These are phyloP conservation scores for Neofusicoccum parvum DNA, from an alignment of 2,329 filamentous ascomycete genomes.

Conservation along the genomic window DNA sequence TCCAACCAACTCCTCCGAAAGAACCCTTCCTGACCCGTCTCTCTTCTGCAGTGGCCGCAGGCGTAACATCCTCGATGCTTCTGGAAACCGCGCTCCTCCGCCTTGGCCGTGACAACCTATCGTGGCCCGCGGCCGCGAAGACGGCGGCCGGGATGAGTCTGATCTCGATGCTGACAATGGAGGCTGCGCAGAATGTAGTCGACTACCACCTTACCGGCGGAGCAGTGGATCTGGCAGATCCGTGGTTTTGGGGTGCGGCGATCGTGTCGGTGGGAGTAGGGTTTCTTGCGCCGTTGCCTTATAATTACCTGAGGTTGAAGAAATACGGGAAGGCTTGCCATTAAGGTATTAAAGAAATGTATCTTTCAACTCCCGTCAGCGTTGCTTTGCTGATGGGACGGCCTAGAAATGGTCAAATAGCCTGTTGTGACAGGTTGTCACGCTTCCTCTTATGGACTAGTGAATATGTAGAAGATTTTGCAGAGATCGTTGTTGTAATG, in stretches of 20 bases:
- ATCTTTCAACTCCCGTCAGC: neutral
- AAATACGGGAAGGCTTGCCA: conserved; percentile 55
- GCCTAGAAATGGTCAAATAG: too few relatives aligned
- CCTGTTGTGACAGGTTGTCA: too few relatives aligned
- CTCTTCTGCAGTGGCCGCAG: conserved; percentile 49
- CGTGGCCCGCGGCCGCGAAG: conserved; percentile 50
- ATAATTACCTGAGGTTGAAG: conserved; percentile 54
- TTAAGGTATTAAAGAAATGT: conserved; percentile 27
- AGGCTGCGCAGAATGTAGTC: conserved; percentile 56
- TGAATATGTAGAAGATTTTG: too few relatives aligned
- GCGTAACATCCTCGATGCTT: conserved; percentile 54
- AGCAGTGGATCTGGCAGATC: conserved; percentile 48
- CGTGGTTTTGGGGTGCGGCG: conserved; percentile 57
- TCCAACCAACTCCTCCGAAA: neutral
- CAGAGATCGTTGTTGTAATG: too few relatives aligned
- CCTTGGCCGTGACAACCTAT: conserved; percentile 50
- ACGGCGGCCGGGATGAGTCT: conserved; percentile 62
- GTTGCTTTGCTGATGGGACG: neutral
- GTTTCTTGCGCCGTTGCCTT: conserved; percentile 55
- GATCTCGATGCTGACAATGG: conserved; percentile 63
- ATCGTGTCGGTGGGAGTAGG: conserved; percentile 47
- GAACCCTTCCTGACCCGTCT: neutral
- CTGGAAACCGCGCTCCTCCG: conserved; percentile 57
- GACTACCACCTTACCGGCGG: conserved; percentile 60
- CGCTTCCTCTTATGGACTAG: too few relatives aligned